Evolutionary conservation across 2,329 filamentous ascomycete species (phyloP).

Genomic region (Ceratocystis albifundus): DNA sequence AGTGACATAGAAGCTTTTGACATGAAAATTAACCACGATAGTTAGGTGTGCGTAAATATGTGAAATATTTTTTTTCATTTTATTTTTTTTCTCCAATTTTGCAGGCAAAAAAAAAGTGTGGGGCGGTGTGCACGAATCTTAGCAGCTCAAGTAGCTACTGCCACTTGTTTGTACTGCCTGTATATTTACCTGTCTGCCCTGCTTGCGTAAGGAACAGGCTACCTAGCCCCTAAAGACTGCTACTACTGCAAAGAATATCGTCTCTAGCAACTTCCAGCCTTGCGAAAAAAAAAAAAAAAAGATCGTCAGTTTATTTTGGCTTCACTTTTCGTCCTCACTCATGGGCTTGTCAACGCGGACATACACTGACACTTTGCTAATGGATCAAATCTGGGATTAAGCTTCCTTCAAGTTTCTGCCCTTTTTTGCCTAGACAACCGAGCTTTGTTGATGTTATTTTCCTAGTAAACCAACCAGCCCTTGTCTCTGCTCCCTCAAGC

Average conservation of each 20-base stretch:
- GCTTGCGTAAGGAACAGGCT: neutral
- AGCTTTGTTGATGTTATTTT: conserved; percentile 11
- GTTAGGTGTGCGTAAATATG: neutral
- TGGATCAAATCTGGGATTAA: neutral
- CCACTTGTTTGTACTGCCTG: neutral
- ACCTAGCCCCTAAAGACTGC: neutral
- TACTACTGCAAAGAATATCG: neutral
- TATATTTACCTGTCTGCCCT: neutral
- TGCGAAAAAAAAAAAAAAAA: no score
- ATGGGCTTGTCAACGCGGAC: no score
- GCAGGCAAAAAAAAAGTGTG: conserved; percentile 7
- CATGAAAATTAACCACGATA: no score
- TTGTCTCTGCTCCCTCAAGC: neutral
- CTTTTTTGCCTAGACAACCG: conserved; percentile 9
- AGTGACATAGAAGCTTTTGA: no score
- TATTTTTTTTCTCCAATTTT: conserved; percentile 13
- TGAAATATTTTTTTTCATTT: conserved; percentile 14
- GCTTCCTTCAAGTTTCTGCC: conserved; percentile 16
- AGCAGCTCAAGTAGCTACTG: conserved; percentile 3
- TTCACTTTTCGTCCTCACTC: no score
- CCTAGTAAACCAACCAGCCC: neutral
- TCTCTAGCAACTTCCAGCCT: no score
- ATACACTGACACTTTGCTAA: no score
- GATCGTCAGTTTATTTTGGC: no score
- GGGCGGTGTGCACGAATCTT: conserved; percentile 17